Evolutionary conservation across 257 asterid genomes (phyloP).

Genomic region (Fraxinus anomala): DNA sequence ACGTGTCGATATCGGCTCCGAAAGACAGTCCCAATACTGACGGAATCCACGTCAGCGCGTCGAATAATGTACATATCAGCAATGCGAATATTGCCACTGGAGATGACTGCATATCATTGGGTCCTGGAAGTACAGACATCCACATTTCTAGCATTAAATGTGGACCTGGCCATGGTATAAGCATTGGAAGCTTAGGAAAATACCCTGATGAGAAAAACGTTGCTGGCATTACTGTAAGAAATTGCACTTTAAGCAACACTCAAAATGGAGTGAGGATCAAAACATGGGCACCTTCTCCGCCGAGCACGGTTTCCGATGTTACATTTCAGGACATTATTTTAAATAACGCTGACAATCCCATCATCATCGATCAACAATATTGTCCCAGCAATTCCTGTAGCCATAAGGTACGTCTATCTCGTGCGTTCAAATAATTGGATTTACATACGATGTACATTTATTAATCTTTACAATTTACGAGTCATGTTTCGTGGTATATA

Average conservation of each 20-base stretch:
- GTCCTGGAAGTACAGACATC: conserved; percentile 39
- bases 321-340: conserved; percentile 32
- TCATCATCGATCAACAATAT: conserved; percentile 58
- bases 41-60: conserved; percentile 53
- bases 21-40: conserved; percentile 65
- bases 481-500: not conserved
- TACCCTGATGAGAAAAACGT: conserved; percentile 27
- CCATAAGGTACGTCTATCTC: not conserved
- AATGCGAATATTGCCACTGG: conserved; percentile 43
- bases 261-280: conserved; percentile 61
- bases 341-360: conserved; percentile 39
- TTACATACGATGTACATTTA: too few species aligned
- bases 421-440: not conserved
- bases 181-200: conserved; percentile 60
- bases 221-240: conserved; percentile 27
- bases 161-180: conserved; percentile 74
- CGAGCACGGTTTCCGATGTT: conserved; percentile 34
- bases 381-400: conserved; percentile 38
- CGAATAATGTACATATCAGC: conserved; percentile 31
- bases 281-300: conserved; percentile 50
- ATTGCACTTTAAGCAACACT: conserved; percentile 35
- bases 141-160: conserved; percentile 34
- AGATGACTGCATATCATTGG: conserved; percentile 61
- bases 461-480: too few species aligned
- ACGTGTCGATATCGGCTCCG: conserved; percentile 45